Evolutionary conservation across 176 grass and related monocot genomes (phyloP), one percentile per base, ranked within the genome.

Genomic region (Calamus simplicifolius): DNA sequence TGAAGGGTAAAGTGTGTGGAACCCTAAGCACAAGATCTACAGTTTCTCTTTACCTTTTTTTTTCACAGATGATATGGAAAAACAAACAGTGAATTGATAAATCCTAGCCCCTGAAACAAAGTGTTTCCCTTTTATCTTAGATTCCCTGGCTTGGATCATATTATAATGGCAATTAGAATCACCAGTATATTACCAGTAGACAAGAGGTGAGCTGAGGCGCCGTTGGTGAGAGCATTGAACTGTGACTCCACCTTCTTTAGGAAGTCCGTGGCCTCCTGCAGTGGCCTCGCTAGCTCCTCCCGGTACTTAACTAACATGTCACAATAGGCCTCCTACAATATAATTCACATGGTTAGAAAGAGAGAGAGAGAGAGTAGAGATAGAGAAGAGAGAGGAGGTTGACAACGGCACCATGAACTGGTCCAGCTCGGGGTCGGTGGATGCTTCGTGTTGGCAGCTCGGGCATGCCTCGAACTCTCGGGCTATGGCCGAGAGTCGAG

Each of bases 361-460:
- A 7, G 35, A 43, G 12, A 7, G 35, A 43, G 35, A 43, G 35
- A 10, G 8, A 43, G 8, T 35, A 0, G 35, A 43, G 12, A 43
- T 13, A 43, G 35, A 43, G 35, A 12, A 43, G 35, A 43, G 35
- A 43, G 6, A 13, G 35, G 10, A 43, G 35, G 35, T 13, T 4
- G 25, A 35, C 5, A 27, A 31, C 17, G 15, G 74, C 64, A 77
- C 90, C 90, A 95, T 95, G 64, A 95, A 95, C 67, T 84, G 74
- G 71, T 95, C 86, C 18, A 95, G 86, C 86, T 95, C 90, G 16
- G 90, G 80, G 58, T 90, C 90, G 18, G 74, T 43, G 14, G 57
- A 67, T 27, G 15, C 14, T 56, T 68, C 63, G 49, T 8, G 35
- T 19, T 5, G 49, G 70, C 29, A 62, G 54, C 31, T 72, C 54